These are phyloP conservation scores for Zygosaccharomyces sapae DNA, from an alignment of 1,139 yeast genomes.

Conservation along the genomic window DNA sequence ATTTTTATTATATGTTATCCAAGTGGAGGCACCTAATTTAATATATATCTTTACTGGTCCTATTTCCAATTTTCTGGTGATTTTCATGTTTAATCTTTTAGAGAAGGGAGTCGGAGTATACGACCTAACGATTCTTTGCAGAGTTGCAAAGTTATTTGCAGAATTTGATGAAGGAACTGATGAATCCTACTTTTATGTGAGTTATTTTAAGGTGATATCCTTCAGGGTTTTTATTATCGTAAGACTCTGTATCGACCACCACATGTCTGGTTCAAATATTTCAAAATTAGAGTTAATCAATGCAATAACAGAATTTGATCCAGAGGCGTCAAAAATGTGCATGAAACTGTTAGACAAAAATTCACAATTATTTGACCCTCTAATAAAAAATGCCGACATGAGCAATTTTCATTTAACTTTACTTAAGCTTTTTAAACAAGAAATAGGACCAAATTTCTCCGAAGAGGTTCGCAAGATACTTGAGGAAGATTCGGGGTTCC, in stretches of 20 bases:
- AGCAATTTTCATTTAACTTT: not conserved
- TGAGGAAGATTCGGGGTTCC: not conserved
- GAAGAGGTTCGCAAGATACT: not conserved
- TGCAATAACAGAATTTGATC: slow-evolving; percentile 1
- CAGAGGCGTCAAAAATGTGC: not conserved
- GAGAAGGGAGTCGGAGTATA: not conserved
- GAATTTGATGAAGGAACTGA: not conserved
- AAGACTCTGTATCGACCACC: not conserved
- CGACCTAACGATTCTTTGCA: slow-evolving; percentile 1
- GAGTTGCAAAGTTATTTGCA: not conserved
- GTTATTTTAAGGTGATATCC: not conserved
- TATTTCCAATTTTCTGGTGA: not conserved
- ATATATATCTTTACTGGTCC: not conserved
- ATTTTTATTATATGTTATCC: not conserved
- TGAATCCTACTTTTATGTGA: not conserved
- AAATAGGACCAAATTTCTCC: slow-evolving; percentile 1
- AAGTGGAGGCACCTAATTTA: not conserved
- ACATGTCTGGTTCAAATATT: not conserved
- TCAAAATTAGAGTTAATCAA: not conserved
- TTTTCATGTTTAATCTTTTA: not conserved
- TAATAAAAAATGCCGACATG: not conserved
- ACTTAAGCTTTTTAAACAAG: not conserved
- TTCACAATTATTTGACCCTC: not conserved
- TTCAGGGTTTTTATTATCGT: not conserved
- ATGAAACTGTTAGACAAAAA: not conserved